Base-by-base conservation (phyloP, 2,329 filamentous ascomycete genomes). In the Colletotrichum phormii region DNA sequence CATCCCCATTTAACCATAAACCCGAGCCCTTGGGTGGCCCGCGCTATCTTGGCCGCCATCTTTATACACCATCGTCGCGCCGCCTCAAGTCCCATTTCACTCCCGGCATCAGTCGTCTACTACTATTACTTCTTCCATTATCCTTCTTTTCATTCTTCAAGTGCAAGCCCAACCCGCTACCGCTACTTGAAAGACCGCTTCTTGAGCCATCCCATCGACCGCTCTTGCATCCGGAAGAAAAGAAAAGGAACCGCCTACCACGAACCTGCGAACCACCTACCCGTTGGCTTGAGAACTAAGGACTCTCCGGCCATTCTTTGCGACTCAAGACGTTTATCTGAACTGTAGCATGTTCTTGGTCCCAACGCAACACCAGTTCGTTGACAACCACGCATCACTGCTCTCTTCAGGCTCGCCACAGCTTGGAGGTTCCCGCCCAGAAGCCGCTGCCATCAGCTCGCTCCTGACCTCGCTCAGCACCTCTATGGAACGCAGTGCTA, bases 401-500 rank as follows among this genome's bases (percentile, higher is more conserved):
- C 76, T 73, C 73, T 71, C 78, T 76, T 75, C 75, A 75, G 67
- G 76, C 77, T 75, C 67, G 73, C 51, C 67, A 60, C 71, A 77
- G 71, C 78, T 79, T 73, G 77, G 75, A 75, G 79, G 67, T 74
- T 64, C 70, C 37, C 76, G 75, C 71, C 77, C 78, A 74, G 77
- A 77, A 77, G 78, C 77, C 71, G 70, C 70, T 64, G 76, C 76
- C 74, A 71, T 77, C 72, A 78, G 77, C 75, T 77, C 79, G 76
- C 78, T 78, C 76, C 77, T 78, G 62, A 75, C 77, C 75, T 73
- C 76, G 67, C 71, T 75, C 76, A 76, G 78, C 74, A 80, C 74
- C 80, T 83, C 81, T 86, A 89, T 89, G 89, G 89, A 90, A 86
- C 88, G 88, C 82, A 85, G 84, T 89, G 88, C 90, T 82, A 85